Conservation (phyloP, 2,329 filamentous ascomycete species). For the Ramichloridium luteum region DNA sequence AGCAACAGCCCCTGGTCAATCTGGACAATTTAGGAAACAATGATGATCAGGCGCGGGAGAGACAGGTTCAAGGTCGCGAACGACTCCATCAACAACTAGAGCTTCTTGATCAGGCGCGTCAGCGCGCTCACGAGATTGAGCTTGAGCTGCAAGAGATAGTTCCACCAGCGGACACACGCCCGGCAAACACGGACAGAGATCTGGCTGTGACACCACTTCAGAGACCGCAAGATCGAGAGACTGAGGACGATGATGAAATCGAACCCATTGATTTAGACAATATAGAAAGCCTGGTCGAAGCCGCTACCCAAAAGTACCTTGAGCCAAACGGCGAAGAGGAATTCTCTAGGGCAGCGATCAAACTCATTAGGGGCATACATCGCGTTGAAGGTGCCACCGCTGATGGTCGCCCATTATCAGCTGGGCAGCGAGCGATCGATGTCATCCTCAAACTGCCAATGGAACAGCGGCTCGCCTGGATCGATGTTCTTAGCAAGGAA, state of each 20-base stretch:
- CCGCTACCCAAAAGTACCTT: neutral
- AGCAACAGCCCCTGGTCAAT: conserved; percentile 89
- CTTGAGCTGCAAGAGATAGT: conserved; percentile 3
- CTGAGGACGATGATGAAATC: neutral
- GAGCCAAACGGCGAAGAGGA: neutral
- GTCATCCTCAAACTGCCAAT: neutral
- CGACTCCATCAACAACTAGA: conserved; percentile 18
- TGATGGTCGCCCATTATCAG: neutral
- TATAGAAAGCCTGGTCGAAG: neutral
- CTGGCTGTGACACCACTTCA: too few relatives aligned
- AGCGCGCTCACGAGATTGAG: conserved; percentile 5
- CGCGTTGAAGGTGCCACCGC: neutral
- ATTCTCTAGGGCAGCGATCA: neutral
- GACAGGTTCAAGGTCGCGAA: conserved; percentile 15
- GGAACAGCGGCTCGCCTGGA: neutral
- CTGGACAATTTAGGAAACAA: conserved; percentile 18
- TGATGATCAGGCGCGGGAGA: conserved; percentile 3
- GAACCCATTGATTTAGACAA: neutral
- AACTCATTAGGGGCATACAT: neutral
- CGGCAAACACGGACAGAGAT: too few relatives aligned
- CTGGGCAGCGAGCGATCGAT: neutral
- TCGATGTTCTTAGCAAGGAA: conserved; percentile 1
- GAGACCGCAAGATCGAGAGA: too few relatives aligned
- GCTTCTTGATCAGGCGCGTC: conserved; percentile 17
- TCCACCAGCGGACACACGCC: neutral